Conservation (phyloP, 2,329 filamentous ascomycete species). For the Pseudogymnoascus destructans region DNA sequence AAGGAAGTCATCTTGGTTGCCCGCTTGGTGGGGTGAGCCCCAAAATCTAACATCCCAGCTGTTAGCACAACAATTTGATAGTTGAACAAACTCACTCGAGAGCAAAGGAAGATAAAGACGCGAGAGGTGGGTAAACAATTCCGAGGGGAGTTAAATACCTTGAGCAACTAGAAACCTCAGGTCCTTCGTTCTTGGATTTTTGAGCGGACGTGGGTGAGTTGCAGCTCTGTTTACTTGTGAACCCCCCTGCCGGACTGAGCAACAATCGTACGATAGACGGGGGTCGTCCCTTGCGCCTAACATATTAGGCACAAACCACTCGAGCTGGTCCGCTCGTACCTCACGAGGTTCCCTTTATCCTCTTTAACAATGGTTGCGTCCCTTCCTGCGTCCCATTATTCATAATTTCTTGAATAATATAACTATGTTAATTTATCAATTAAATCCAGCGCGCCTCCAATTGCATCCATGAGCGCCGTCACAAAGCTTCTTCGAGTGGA, state of each 20-base stretch:
- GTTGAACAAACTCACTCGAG: not conserved
- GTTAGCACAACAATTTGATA: constrained; percentile 20
- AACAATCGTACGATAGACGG: constrained; percentile 7
- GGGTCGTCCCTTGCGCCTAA: not conserved
- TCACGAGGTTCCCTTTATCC: not conserved
- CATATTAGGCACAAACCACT: not conserved
- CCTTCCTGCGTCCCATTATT: not conserved
- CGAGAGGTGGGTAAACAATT: not conserved
- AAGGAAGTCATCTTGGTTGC: constrained; percentile 54
- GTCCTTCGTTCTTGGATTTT: not conserved
- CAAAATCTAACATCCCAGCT: constrained; percentile 18
- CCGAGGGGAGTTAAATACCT: not conserved
- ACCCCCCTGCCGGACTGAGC: not conserved
- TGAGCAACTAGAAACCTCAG: not conserved
- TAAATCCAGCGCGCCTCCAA: constrained; percentile 8
- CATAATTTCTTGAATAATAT: not conserved
- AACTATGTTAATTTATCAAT: constrained; percentile 9
- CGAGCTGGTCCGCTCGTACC: not conserved
- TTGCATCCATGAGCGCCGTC: constrained; percentile 24
- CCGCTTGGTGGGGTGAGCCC: constrained; percentile 7
- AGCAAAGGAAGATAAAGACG: not conserved
- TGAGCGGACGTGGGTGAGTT: not conserved
- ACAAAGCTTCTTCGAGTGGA: constrained; percentile 23
- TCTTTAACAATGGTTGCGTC: constrained; percentile 1
- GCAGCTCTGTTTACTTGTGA: constrained; percentile 8